Conservation (phyloP, 352 stramenopile species). For the Poterioochromonas sp. region DNA sequence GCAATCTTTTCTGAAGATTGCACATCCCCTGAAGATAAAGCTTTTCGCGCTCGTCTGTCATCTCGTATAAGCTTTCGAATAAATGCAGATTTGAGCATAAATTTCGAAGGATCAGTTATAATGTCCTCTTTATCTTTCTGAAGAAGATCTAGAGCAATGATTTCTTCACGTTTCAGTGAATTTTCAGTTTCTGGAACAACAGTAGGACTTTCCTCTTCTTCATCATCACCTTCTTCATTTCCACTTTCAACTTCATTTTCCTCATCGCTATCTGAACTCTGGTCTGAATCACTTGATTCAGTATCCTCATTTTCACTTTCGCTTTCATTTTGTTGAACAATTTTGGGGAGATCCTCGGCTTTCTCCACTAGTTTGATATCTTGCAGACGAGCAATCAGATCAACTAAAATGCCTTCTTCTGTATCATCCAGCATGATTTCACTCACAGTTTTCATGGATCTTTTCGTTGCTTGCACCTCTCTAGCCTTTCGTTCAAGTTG, state of each 20-base stretch:
- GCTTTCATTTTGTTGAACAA: neutral
- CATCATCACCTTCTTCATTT: neutral
- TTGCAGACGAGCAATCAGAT: neutral
- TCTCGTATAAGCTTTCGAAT: constrained; percentile 1
- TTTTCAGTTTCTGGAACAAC: neutral
- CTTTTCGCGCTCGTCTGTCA: neutral
- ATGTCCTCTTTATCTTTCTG: neutral
- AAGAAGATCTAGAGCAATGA: no score
- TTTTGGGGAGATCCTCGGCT: neutral
- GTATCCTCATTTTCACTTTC: neutral
- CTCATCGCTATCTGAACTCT: neutral
- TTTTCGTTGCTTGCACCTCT: neutral
- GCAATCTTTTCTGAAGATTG: neutral
- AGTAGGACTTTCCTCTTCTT: neutral
- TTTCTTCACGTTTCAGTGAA: no score
- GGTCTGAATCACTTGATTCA: neutral
- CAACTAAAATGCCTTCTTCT: constrained; percentile 2
- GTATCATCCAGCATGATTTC: neutral
- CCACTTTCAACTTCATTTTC: neutral
- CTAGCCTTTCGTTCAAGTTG: neutral
- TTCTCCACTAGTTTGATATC: neutral
- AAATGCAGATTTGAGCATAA: neutral
- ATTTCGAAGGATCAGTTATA: neutral
- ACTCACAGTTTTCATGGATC: neutral
- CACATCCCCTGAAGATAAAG: neutral